Base-by-base conservation (phyloP, 2,329 filamentous ascomycete species). In the Dothideomycetes sp. region DNA sequence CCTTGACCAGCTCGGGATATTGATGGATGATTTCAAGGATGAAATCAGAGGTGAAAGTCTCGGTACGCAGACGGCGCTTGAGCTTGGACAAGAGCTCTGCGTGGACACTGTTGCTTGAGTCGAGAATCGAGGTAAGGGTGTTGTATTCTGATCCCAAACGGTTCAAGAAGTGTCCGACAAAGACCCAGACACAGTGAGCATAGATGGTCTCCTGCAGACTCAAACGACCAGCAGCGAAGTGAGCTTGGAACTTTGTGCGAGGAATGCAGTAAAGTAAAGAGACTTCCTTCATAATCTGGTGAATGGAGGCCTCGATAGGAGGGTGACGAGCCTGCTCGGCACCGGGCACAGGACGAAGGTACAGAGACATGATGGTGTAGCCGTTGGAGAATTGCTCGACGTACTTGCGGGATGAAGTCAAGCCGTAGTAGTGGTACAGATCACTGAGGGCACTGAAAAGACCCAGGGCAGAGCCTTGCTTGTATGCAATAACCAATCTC, bases 201-300 rank as follows among this genome's bases (percentile, higher is more conserved):
- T 98, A 98, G 55, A 95, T 87, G 10, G 89, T 88, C 67, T 98
- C 91, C 62, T 98, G 91, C 37, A 98, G 71, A 58, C 88, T 95
- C 49, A 98, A 71, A 52, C 82, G 76, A 35, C 88, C 88, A 12
- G 76, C 79, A 36, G 84, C 84, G 62, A 98, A 98, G 53, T 94
- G 77, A 44, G 73, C 70, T 64, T 95, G 89, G 62, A 98, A 86
- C 64, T 88, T 91, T 73, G 94, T 98, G 63, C 94, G 89, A 11
- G 91, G 91, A 51, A 98, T 83, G 62, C 91, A 98, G 76, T 96
- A 98, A 13, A 98, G 73, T 44, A 98, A 75, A 2, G 91, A 96
- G 36, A 94, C 82, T 64, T 98, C 91, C 73, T 96, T 96, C 69
- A 91, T 94, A 68, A 98, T 95, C 65, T 98, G 91, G 65, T 95